Base-by-base conservation (phyloP, 805 yeast genomes). In the Henningerozyma blattae region DNA sequence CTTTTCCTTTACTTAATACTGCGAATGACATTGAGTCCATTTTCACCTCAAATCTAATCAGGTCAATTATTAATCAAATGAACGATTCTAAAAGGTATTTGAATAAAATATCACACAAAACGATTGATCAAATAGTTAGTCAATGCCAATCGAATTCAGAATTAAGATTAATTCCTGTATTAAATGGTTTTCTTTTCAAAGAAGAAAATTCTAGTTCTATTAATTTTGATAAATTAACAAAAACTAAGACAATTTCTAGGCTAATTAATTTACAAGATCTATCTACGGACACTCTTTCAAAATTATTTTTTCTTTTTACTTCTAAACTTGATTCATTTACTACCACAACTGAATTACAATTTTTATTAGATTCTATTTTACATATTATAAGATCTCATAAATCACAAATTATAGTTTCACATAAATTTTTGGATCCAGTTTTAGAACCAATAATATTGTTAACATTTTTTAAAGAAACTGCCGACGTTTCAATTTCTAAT, bases 141-240 rank as follows among this genome's bases (percentile, higher is more conserved):
- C 59, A 45, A 4, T 62, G 62, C 39, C 51, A 54, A 26, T 35
- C 45, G 1, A 56, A 69, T 34, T 64, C 70, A 3, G 15, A 31
- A 5, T 43, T 44, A 2, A 54, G 58, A 28, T 45, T 61, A 7
- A 42, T 54, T 4, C 58, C 58, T 18, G 44, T 56, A 19, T 33
- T 68, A 6, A 33, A 50, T 18, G 44, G 50, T 3, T 34, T 76
- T 3, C 43, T 72, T 13, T 44, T 56, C 24, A 67, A 70, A 12
- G 54, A 61, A 14, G 64, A 65, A 27, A n/a, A n/a, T n/a, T n/a
- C n/a, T n/a, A 82, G 82, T 4, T 67, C 72, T 27, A 63, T 81
- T 47, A 75, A 75, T 39, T 86, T 87, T 54, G 96, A 87, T 54
- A 65, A 68, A 39, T 51, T 81, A 19, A 78, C 94, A 2, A 85